Base-by-base conservation (phyloP, 2,329 filamentous ascomycete species). In the Neofusicoccum cordaticola region DNA sequence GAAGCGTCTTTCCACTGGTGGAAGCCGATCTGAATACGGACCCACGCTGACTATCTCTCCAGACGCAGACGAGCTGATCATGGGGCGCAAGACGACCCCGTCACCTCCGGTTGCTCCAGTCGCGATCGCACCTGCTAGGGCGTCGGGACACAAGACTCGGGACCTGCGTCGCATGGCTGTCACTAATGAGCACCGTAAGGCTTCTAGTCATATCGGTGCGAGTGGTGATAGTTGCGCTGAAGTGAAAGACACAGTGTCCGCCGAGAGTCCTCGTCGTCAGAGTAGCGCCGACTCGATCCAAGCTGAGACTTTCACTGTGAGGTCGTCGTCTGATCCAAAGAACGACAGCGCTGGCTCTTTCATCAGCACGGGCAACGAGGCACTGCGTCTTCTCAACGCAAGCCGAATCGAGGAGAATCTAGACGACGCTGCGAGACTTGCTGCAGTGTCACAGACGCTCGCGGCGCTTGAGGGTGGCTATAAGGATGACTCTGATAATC, bases 171-270 rank as follows among this genome's bases (percentile, higher is more conserved):
- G 58, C 15, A 41, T 50, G 58, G 45, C 58, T 12, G 45, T 62
- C 13, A 62, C 58, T 42, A 62, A 62, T 19, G 58, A 62, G 35
- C 44, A 52, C 45, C 45, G 58, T 50, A 62, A 62, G 58, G 45
- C 44, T 27, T 51, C 45, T 52, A 17, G 41, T 37, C 41, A 60
- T n/a, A 35, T 15, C 31, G 56, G 31, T 47, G 42, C 17, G 27
- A 60, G 31, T 45, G 17, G 27, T 22, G 31, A 31, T 15, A 22
- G 17, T 35, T 42, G 22, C 37, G 41, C 56, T 60, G 37, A 60
- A 27, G 2, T 11, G 42, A 60, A n/a, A 37, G 35, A 37, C n/a
- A 31, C 56, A 60, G 56, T 42, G 15, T 17, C 42, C 9, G 15
- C 19, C 8, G 44, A 60, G 41, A 37, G 15, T n/a, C 53, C 39